Base-by-base conservation (phyloP, 345 rosid genomes). In the Alliaria petiolata region DNA sequence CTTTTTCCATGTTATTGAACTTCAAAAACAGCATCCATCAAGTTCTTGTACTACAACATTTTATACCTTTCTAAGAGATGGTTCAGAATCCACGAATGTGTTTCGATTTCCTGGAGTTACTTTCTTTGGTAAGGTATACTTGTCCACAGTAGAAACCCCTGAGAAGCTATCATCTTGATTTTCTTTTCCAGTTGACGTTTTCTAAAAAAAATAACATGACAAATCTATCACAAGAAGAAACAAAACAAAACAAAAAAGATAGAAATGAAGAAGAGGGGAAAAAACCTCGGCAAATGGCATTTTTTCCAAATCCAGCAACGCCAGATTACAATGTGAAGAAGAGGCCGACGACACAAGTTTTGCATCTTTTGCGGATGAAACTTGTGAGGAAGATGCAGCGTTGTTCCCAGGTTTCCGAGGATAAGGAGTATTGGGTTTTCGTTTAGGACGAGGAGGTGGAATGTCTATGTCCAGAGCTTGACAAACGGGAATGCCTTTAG, bases 361-460 rank as follows among this genome's bases (percentile, higher is more conserved):
- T 42, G 51, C 43, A 50, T 59, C 58, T 43, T n/a, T 3, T 36
- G 84, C 85, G 46, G 71, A 46, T 49, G 67, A 31, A 17, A 65
- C 71, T 22, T 80, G 86, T 11, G 71, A 71, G 49, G 83, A 46
- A 38, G 81, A 69, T 71, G 81, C 61, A 73, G 76, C 40, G 4
- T 62, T 56, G 4, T 69, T 63, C 67, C 91, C 84, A 4, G 72
- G 86, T 81, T 91, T 93, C 33, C 98, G 83, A 72, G 98, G 97
- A 80, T 91, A 93, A 78, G 98, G 98, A 84, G 86, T 87, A 74
- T 82, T 83, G 25, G 98, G 98, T 83, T 93, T 93, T 74, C 92
- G 80, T 78, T 93, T 93, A 19, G 97, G 98, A 55, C 98, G 96
- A 69, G 98, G 98, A 83, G 98, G 97, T 30, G 98, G 98, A 66